These are phyloP conservation scores for Fomitiporia mediterranea DNA, from an alignment of 1,284 basidiomycete genomes.

Conservation along the genomic window DNA sequence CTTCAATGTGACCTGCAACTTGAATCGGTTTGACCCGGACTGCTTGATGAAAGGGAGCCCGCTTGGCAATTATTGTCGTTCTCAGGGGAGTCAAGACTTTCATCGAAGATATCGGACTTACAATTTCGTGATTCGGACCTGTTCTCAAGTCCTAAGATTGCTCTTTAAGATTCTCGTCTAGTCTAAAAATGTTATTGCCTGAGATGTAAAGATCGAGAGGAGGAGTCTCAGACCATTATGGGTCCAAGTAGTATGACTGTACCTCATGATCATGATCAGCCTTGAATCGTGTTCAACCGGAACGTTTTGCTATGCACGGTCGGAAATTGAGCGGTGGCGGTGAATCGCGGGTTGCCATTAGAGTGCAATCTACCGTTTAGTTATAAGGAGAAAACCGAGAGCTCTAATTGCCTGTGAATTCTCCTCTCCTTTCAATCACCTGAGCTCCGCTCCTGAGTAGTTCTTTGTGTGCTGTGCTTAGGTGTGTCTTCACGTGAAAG, in stretches of 20 bases:
- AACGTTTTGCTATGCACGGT: background rate
- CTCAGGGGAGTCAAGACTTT: too few species aligned
- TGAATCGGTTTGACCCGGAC: background rate
- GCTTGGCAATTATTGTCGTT: background rate
- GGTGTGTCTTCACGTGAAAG: constrained; percentile 1
- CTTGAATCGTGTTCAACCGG: background rate
- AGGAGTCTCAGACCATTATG: too few species aligned
- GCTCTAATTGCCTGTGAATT: background rate
- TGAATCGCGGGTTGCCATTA: background rate
- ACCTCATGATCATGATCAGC: background rate
- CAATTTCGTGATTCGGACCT: too few species aligned
- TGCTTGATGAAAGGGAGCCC: background rate
- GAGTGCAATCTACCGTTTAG: background rate
- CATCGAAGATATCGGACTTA: too few species aligned
- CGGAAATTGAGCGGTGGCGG: constrained; percentile 1
- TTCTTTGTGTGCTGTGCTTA: background rate
- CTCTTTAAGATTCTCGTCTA: too few species aligned
- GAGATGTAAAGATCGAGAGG: too few species aligned
- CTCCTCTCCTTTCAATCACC: background rate
- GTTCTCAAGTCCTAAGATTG: too few species aligned
- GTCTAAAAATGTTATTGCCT: too few species aligned
- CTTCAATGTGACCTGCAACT: background rate
- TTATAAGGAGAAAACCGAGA: background rate
- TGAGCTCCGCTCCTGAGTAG: background rate
- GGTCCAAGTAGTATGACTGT: too few species aligned